Conservation (phyloP, 768 basidiomycete genomes). For the Russula sp. region DNA sequence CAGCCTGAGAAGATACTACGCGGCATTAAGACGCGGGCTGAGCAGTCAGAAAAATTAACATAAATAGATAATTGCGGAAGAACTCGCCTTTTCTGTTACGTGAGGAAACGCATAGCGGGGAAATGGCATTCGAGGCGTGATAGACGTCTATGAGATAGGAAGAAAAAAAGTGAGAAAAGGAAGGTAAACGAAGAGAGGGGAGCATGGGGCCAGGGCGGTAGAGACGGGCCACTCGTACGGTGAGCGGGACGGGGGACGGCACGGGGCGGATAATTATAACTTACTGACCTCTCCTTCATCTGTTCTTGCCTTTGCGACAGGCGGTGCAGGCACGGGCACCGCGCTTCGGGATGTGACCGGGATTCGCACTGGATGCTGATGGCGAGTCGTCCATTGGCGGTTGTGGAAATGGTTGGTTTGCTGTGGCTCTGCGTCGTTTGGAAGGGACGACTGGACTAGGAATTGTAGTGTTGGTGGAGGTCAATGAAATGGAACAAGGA, state of each 20-base stretch:
- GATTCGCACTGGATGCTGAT: constrained; percentile 34
- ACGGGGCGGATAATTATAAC: constrained; percentile 33
- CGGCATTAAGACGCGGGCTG: too few relatives aligned
- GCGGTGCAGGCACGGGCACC: constrained; percentile 87
- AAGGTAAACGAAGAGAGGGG: too few relatives aligned
- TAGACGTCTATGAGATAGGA: too few relatives aligned
- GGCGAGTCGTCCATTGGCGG: constrained; percentile 34
- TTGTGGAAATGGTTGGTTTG: constrained; percentile 29
- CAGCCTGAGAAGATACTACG: too few relatives aligned
- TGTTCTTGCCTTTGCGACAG: constrained; percentile 89
- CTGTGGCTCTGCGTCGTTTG: constrained; percentile 50
- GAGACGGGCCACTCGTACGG: too few relatives aligned
- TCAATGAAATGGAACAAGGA: constrained; percentile 56
- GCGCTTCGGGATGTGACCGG: constrained; percentile 79
- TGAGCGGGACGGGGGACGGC: constrained; percentile 46
- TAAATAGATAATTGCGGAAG: constrained; percentile 35
- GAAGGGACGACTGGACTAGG: constrained; percentile 54
- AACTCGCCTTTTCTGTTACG: constrained; percentile 78
- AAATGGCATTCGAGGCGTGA: constrained; percentile 77
- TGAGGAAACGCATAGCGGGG: constrained; percentile 85
- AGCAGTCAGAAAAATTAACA: constrained; percentile 33
- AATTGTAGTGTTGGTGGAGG: constrained; percentile 55
- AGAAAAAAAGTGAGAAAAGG: too few relatives aligned
- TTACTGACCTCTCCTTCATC: constrained; percentile 91
- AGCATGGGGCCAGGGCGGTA: too few relatives aligned